Base-by-base conservation (phyloP, 495 filamentous ascomycete species). In the Penicillium turbatum region DNA sequence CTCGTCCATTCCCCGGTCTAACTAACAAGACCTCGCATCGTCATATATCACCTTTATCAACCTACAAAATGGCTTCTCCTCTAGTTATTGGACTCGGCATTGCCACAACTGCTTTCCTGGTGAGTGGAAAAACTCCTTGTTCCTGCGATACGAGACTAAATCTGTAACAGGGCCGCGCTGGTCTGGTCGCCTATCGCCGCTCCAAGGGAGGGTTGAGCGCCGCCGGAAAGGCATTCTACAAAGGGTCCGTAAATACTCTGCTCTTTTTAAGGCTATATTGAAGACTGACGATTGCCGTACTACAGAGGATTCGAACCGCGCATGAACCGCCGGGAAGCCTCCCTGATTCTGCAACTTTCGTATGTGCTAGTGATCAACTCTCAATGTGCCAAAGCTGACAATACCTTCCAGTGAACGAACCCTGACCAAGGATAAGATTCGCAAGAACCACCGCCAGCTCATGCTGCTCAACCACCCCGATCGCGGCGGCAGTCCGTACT, bases 401-500 rank as follows among this genome's bases (percentile, higher is more conserved):
- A 10, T 8, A 42, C 1, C 26, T 6, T 44, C 64, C 55, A 97
- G 92, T 47, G 93, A 97, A 69, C 81, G 89, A 41, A 82, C 82
- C 55, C 57, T 96, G 60, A 90, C 84, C 48, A 96, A 95, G 74
- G 90, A 96, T 36, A 91, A 92, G 59, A 79, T 99, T 43, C 88
- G 93, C 63, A 97, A 97, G 77, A 91, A 92, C 59, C 93, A 99
- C 75, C 84, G 93, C 31, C 89, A 88, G 54, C 84, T 97, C 46
- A 99, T 99, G 93, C 81, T 99, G 47, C 77, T 95, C 55, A 99
- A 99, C 74, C 93, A 99, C 72, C 93, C 93, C 29, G 93, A 99
- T 72, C 89, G 93, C 56, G 93, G 93, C 47, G 93, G 93, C 16
- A 96, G 91, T 67, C 93, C 93, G 29, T 99, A 97, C 69, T 69